Base-by-base conservation (phyloP, 2,329 filamentous ascomycete genomes). In the Ophiocordyceps camponoti-leonardi region DNA sequence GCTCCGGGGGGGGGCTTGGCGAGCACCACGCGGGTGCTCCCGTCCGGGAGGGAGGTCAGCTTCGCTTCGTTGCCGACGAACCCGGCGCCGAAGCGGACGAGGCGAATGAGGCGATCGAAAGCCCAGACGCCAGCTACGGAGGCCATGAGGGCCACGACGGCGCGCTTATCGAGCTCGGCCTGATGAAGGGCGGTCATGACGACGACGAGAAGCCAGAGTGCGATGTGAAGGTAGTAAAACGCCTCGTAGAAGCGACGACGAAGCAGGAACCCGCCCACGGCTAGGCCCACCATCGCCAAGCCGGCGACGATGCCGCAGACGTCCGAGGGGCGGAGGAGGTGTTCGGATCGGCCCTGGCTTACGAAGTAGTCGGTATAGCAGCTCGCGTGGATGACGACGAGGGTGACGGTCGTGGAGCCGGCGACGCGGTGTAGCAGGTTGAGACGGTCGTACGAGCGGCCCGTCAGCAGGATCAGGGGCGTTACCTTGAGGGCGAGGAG, bases 371-470 rank as follows among this genome's bases (percentile, higher is more conserved):
- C 54, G 1, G 63, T 57, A 49, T 75, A 72, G 22, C 63, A 53
- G 20, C 58, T 59, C 2, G 58, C 63, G 46, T 78, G 74, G 2
- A 73, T 47, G 16, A 73, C 54, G 47, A 68, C 57, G 31, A 63
- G 61, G 31, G 62, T 46, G 23, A 77, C 62, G 18, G 70, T 68
- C 7, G 63, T 64, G 50, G 68, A 72, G 3, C 74, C 74, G 4
- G 67, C 65, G 18, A 72, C 59, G 47, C 70, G 69, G 51, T 79
- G 75, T 3, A 79, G 62, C 43, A 70, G 63, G 51, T 77, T 78
- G 44, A 79, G 66, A 19, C 71, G 66, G 48, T 79, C 75, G 54
- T 79, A 75, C 6, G 73, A 77, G 52, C 69, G 72, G 2, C 66
- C 60, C 1, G 69, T 70, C 12, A 79, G 50, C 48, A 68, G 67